phyloP scores from a whole-genome alignment of 2,329 filamentous ascomycete species.

The Endothia cerciana region DNA sequence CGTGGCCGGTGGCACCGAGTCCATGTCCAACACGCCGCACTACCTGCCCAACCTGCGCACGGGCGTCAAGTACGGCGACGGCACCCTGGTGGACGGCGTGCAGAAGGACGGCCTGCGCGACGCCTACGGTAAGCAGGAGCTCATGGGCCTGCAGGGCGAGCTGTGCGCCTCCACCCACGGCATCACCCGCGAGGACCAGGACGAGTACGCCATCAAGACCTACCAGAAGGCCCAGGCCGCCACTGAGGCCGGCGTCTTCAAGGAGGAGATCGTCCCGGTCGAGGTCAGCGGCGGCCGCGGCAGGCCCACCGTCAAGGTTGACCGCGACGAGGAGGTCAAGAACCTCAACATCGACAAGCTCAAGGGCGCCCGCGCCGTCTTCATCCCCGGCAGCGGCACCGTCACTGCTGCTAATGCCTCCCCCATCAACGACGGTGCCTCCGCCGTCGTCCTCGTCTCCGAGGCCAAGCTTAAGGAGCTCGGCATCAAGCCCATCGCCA shows the following conservation, averaged over 20 bases:
- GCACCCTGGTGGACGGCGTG: conserved; percentile 85
- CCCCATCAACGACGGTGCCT: conserved; percentile 92
- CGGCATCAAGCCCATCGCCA: conserved; percentile 87
- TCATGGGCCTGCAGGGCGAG: conserved; percentile 94
- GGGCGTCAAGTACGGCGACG: conserved; percentile 93
- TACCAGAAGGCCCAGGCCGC: conserved; percentile 94
- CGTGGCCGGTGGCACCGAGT: conserved; percentile 93
- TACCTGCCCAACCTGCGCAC: conserved; percentile 87
- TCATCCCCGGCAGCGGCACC: conserved; percentile 79
- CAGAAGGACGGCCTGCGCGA: conserved; percentile 95
- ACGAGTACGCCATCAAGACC: conserved; percentile 92
- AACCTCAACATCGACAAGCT: conserved; percentile 88
- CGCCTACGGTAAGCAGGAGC: conserved; percentile 87
- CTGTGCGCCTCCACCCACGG: conserved; percentile 85
- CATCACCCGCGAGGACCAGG: conserved; percentile 83
- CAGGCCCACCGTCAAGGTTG: conserved; percentile 81
- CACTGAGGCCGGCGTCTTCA: conserved; percentile 79
- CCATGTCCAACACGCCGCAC: conserved; percentile 97
- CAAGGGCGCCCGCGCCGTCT: conserved; percentile 81
- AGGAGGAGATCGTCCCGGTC: conserved; percentile 84
- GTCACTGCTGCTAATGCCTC: conserved; percentile 97
- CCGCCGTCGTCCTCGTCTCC: conserved; percentile 89
- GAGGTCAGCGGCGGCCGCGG: conserved; percentile 86
- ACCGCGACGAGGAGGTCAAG: conserved; percentile 93
- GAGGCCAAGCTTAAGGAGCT: conserved; percentile 94